Base-by-base conservation (phyloP, 1,139 yeast genomes). In the Chernovozyma sophiae-reginae region DNA sequence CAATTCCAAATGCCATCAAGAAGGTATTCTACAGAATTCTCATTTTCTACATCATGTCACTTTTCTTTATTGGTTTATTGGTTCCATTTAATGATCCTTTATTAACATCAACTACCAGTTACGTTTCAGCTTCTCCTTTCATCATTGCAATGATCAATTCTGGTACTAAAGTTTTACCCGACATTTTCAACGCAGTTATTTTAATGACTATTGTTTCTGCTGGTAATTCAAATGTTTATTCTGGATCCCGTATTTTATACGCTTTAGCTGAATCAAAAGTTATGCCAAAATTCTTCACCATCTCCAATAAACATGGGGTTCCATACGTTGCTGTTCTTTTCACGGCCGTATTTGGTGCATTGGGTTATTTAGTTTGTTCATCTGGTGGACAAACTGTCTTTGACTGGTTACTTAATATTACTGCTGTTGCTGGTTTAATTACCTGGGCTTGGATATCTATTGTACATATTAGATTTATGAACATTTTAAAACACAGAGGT, bases 1-100 rank as follows among this genome's bases (percentile, higher is more conserved):
- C 94, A 12, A 86, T 90, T 36, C 96, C 96, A 40, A 73, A 74
- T 42, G 96, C 96, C 24, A 85, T 86, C 52, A 77, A 81, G 51
- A 85, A 85, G 54, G 95, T 87, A 26, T 77, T 87, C 47, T 74
- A 79, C 65, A 77, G 97, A 62, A 86, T 90, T 48, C 60, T 86
- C 45, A 65, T 87, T 40, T 85, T 90, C 57, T 90, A 86, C 71
- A 79, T 90, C 53, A 70, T 84, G 13, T 80, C 90, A 11, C 74
- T 89, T 48, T 72, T 89, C 53, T 85, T 89, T 64, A 75, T 86
- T 54, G 96, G 97, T 22, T 60, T 87, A 49, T 70, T 86, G 41
- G 90, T 87, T 34, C 96, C 97, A 31, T 87, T 60, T 55, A 70
- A 85, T 49, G 92, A 86, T 51, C 74, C 78, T 24, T 58, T 57